Conservation (phyloP, 495 filamentous ascomycete genomes). For the Lasiosphaeria hispida region DNA sequence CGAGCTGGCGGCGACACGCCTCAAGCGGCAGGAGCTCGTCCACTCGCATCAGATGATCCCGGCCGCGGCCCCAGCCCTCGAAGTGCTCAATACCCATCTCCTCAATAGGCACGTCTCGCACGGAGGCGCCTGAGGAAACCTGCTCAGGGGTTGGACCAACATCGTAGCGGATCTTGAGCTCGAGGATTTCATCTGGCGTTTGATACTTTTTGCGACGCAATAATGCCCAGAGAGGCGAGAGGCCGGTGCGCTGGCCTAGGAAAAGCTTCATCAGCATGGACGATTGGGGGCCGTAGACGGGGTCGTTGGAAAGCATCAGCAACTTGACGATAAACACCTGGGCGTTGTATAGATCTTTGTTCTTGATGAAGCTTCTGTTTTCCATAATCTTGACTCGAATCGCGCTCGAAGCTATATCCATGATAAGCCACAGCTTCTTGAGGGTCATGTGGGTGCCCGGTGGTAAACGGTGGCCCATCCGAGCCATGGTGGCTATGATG, state of each 20-base stretch:
- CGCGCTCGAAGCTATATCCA: constrained; percentile 55
- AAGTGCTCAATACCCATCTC: constrained; percentile 49
- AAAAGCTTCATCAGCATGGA: constrained; percentile 51
- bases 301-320: constrained; percentile 56
- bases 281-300: constrained; percentile 38
- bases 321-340: constrained; percentile 62
- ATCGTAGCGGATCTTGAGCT: constrained; percentile 46
- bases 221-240: constrained; percentile 49
- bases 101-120: constrained; percentile 48
- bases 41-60: constrained; percentile 44
- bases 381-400: constrained; percentile 50
- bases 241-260: constrained; percentile 51
- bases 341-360: constrained; percentile 53
- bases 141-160: constrained; percentile 11
- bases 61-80: constrained; percentile 50
- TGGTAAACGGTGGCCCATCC: constrained; percentile 53
- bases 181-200: constrained; percentile 39
- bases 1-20: constrained; percentile 42
- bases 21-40: constrained; percentile 59
- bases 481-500: constrained; percentile 53
- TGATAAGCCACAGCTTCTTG: constrained; percentile 64
- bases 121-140: constrained; percentile 5
- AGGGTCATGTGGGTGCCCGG: constrained; percentile 39
- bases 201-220: constrained; percentile 44
- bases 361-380: constrained; percentile 47